Conservation (phyloP, 2,329 filamentous ascomycete species). For the Aspergillus sp. region DNA sequence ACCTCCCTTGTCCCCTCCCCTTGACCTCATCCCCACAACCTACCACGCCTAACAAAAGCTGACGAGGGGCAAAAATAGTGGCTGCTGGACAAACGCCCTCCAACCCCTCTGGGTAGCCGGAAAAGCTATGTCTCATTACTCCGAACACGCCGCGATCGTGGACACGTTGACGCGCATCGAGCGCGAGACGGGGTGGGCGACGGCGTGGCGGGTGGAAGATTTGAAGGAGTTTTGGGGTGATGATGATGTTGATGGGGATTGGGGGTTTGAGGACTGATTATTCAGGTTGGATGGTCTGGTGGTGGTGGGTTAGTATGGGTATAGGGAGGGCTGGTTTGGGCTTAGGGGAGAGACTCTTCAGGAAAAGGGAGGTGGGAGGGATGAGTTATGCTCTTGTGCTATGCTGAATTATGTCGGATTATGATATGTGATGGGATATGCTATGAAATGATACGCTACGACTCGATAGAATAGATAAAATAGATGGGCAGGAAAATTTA, state of each 20-base stretch:
- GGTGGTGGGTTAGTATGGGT: no score
- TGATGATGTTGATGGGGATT: conserved; percentile 12
- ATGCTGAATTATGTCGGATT: no score
- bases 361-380: no score
- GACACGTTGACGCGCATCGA: conserved; percentile 52
- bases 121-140: conserved; percentile 46
- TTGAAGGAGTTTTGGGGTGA: conserved; percentile 54
- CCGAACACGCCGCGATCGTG: conserved; percentile 48
- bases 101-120: conserved; percentile 52
- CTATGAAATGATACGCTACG: no score
- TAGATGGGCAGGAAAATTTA: no score
- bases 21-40: background rate
- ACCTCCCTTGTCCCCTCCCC: background rate
- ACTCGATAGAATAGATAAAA: no score
- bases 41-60: background rate
- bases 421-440: no score
- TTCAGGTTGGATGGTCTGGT: no score
- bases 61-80: conserved; percentile 17
- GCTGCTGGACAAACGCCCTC: conserved; percentile 47
- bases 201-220: conserved; percentile 54
- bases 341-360: no score
- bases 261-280: no score
- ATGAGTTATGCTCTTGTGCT: no score
- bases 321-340: no score
- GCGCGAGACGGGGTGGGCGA: conserved; percentile 54